These are phyloP conservation scores for Sporothrix inflata DNA, from an alignment of 2,329 filamentous ascomycete genomes.

Conservation along the genomic window DNA sequence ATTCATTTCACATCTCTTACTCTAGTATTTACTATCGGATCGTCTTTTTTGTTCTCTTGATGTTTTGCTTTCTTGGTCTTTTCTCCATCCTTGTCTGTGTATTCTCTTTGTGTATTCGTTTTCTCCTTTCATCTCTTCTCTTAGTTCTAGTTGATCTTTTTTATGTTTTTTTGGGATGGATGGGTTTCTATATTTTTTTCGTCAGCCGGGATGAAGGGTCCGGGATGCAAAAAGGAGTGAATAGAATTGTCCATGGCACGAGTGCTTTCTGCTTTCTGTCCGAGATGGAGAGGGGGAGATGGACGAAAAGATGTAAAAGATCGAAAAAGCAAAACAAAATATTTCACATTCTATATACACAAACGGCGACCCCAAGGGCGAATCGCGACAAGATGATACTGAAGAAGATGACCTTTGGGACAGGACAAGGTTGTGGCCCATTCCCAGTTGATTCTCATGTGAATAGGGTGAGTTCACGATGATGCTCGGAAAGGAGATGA, in stretches of 20 bases:
- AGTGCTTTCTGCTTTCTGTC: not conserved
- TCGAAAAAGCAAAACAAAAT: not conserved
- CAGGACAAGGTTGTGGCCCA: too few relatives aligned
- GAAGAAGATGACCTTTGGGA: too few relatives aligned
- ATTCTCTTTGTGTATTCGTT: slow-evolving; percentile 12
- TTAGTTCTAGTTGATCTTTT: not conserved
- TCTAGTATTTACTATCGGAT: not conserved
- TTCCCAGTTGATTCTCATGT: too few relatives aligned
- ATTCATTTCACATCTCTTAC: slow-evolving; percentile 1
- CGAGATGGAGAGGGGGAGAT: not conserved
- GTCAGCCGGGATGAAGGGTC: not conserved
- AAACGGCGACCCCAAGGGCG: not conserved
- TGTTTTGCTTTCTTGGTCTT: not conserved
- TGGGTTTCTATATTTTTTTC: not conserved
- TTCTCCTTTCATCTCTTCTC: not conserved
- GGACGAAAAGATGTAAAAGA: not conserved
- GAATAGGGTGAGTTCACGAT: too few relatives aligned
- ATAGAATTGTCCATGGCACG: not conserved
- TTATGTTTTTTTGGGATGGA: not conserved
- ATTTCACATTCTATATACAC: not conserved
- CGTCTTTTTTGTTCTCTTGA: not conserved
- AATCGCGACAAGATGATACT: too few relatives aligned
- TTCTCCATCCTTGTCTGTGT: not conserved
- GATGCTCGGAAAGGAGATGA: too few relatives aligned
- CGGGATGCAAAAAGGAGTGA: not conserved